Base-by-base conservation (phyloP, 2,329 filamentous ascomycete species). In the Westerdykella aurantiaca region DNA sequence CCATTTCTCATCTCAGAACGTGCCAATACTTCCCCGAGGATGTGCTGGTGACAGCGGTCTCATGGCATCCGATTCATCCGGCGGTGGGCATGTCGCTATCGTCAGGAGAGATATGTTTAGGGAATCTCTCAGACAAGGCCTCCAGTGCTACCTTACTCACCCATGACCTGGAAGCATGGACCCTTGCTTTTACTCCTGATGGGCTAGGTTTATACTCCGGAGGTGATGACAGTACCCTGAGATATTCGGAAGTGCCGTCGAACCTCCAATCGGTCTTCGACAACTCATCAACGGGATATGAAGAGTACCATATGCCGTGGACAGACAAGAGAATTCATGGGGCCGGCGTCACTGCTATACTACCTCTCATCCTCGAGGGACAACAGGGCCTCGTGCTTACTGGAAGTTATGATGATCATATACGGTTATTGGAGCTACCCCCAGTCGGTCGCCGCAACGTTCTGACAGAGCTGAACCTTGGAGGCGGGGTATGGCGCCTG, bases 301-400 rank as follows among this genome's bases (percentile, higher is more conserved):
- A 46, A 13, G 44, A 52, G 9, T 42, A 47, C 16, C 47, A 39
- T 33, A 44, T 56, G 25, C 48, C 57, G 2, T 73, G 70, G 70
- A 67, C 68, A 41, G 78, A 82, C 53, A 69, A 71, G 17, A 82
- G 74, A 48, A 75, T 77, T 13, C 88, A 95, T 57, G 73, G 74
- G n/a, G 88, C 89, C 1, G 91, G 93, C 10, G 86, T 97, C 1
- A 95, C 90, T 0, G 81, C 88, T 2, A 93, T 97, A 42, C 67
- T 96, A 2, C 87, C 89, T 0, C 69, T 95, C 2, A 70, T 76
- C 7, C 70, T 71, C 3, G 46, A 54, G 35, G 48, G 45, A 18
- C 72, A 74, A 1, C 46, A 49, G 7, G 72, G 75, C 4, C 59
- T 93, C 4, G 66, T 95, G 2, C 58, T 95, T 2, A 96, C 90